A percentile compares a stretch with the other conserved stretches of the same genome.
Evolutionary conservation across 805 yeast genomes (phyloP).

Genomic region (Lipomyces kockii): DNA sequence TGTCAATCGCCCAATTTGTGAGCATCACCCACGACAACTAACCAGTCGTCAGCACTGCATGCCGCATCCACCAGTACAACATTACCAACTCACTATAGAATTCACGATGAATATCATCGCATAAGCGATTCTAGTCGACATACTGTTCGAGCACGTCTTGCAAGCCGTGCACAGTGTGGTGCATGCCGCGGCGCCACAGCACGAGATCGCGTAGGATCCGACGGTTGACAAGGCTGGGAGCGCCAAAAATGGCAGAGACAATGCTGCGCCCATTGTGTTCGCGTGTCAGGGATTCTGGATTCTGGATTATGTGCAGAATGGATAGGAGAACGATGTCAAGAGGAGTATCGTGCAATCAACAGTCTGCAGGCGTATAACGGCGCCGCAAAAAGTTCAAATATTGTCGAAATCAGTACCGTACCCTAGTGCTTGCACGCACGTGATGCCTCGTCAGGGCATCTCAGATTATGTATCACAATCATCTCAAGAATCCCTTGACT

Average conservation of each 20-base stretch:
- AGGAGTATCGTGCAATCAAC: background rate
- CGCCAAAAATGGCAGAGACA: constrained; percentile 58
- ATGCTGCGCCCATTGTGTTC: constrained; percentile 47
- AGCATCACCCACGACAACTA: constrained; percentile 86
- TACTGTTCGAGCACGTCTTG: constrained; percentile 70
- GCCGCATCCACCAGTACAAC: background rate
- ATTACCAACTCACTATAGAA: constrained; percentile 52
- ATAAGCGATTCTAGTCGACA: constrained; percentile 84
- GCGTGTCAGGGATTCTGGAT: background rate
- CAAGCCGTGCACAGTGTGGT: constrained; percentile 62
- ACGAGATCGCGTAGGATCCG: constrained; percentile 69
- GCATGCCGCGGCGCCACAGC: constrained; percentile 80
- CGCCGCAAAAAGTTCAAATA: no score
- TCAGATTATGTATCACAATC: no score
- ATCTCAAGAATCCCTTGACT: no score
- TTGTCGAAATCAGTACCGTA: background rate
- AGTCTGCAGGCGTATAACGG: background rate
- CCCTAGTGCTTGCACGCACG: background rate
- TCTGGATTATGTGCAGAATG: background rate
- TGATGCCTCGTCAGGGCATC: no score
- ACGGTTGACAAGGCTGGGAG: constrained; percentile 65
- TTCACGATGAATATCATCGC: constrained; percentile 78
- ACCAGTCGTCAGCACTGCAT: background rate
- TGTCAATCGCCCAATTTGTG: constrained; percentile 73
- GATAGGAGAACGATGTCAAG: background rate